Evolutionary conservation across 2,329 filamentous ascomycete genomes (phyloP).

Genomic region (Fusarium oligoseptatum): DNA sequence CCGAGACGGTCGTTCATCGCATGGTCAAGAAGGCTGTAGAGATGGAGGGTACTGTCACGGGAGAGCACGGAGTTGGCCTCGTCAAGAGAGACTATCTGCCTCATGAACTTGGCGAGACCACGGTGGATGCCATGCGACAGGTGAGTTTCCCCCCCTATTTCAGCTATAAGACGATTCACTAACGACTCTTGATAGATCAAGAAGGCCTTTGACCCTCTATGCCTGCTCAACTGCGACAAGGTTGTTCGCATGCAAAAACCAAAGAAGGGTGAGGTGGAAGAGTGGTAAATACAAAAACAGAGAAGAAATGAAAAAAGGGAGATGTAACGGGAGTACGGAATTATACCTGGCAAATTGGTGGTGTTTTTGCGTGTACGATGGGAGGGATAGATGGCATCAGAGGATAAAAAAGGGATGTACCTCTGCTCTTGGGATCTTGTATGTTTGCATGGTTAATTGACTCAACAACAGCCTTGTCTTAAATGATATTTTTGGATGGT

Average conservation of each 20-base stretch:
- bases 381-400: slow-evolving; percentile 24
- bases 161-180: background rate
- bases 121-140: slow-evolving; percentile 87
- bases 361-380: slow-evolving; percentile 35
- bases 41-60: slow-evolving; percentile 88
- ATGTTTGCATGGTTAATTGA: slow-evolving; percentile 21
- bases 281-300: slow-evolving; percentile 53
- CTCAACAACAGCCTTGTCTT: background rate
- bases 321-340: background rate
- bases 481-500: background rate
- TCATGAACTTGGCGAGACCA: slow-evolving; percentile 80
- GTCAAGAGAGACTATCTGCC: slow-evolving; percentile 87
- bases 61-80: slow-evolving; percentile 86
- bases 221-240: slow-evolving; percentile 78
- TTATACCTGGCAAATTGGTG: slow-evolving; percentile 29
- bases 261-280: slow-evolving; percentile 57
- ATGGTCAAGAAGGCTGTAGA: slow-evolving; percentile 91
- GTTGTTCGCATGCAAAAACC: slow-evolving; percentile 71
- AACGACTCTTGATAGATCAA: slow-evolving; percentile 71
- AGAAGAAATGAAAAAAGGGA: background rate
- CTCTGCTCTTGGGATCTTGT: slow-evolving; percentile 18
- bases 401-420: background rate
- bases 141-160: slow-evolving; percentile 57
- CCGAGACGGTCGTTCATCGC: slow-evolving; percentile 79
- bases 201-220: slow-evolving; percentile 82